A percentile compares a stretch with the other conserved stretches of the same genome.
These are phyloP conservation scores for Flaveria robusta DNA, from an alignment of 129 eudicot species.

Conservation along the genomic window DNA sequence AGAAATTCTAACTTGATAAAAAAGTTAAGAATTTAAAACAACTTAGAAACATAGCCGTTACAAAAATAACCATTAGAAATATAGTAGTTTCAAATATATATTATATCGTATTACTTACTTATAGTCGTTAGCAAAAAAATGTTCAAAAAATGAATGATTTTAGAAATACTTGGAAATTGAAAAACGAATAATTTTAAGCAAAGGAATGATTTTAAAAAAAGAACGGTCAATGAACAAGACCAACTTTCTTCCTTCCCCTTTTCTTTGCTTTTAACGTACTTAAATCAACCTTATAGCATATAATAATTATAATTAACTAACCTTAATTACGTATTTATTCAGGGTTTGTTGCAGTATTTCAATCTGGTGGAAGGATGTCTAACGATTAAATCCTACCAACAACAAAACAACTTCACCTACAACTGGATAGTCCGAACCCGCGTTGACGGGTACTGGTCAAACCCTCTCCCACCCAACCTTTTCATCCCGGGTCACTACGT, in stretches of 20 bases:
- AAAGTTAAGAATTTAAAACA: too few relatives aligned
- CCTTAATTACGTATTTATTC: conserved; percentile 17
- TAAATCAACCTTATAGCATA: too few relatives aligned
- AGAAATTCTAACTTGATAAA: too few relatives aligned
- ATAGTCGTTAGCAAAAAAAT: too few relatives aligned
- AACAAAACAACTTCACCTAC: conserved; percentile 68
- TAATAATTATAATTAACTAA: not conserved
- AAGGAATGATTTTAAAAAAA: too few relatives aligned
- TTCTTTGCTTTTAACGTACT: not conserved
- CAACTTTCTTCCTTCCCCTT: not conserved
- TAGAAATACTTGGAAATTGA: too few relatives aligned
- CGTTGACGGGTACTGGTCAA: conserved; percentile 88
- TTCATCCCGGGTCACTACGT: conserved; percentile 66
- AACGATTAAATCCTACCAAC: conserved; percentile 66
- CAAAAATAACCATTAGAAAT: too few relatives aligned
- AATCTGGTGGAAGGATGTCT: conserved; percentile 79
- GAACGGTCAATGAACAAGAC: not conserved
- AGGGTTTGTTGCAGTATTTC: conserved; percentile 92
- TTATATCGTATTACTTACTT: too few relatives aligned
- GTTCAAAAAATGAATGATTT: too few relatives aligned
- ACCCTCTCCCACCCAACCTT: conserved; percentile 47
- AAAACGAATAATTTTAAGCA: too few relatives aligned
- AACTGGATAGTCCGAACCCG: conserved; percentile 92
- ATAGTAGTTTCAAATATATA: too few relatives aligned
- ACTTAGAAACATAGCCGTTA: too few relatives aligned